Evolutionary conservation across 345 rosid species (phyloP), one percentile per base, ranked within the genome.

Genomic region (Odontarrhena argentea): DNA sequence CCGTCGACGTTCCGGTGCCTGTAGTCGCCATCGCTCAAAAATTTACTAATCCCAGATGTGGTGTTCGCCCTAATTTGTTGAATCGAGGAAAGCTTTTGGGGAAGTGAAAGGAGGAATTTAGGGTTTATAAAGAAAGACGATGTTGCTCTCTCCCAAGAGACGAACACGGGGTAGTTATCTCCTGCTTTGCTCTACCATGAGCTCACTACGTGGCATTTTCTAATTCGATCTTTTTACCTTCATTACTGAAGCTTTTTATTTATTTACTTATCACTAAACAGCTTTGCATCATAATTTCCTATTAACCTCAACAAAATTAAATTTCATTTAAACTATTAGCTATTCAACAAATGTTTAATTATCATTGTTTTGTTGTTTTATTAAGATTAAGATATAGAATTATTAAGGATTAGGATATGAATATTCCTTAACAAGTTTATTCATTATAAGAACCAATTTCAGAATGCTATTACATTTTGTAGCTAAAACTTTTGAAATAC

Each of bases 91-190:
- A 28, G 32, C 2, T n/a, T 8, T 28, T 58, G 24, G 55, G 24
- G 24, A 30, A 51, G 2, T 4, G 8, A 42, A 69, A 50, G 1
- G 38, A 28, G 62, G 32, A 52, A 14, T 43, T 46, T 66, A 66
- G 77, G 77, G 71, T 65, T 59, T 73, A 42, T 73, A 65, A 57
- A 48, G 64, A 53, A 43, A 46, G 52, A 63, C 63, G 57, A 63
- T 30, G 42, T 28, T 37, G 40, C 65, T 56, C 43, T 47, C 40
- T 55, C 69, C 64, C 75, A 9, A 55, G 50, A 48, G 50, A 48
- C 65, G 51, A 60, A 50, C 50, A 8, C 26, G 65, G 18, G 67
- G 67, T 44, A n/a, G 1, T 58, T 26, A 73, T 73, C 63, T 2
- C 60, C 71, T 73, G 67, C 56, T 66, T 73, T 54, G 10, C 52